Base-by-base conservation (phyloP, 2,329 filamentous ascomycete species). In the Cladophialophora immunda region DNA sequence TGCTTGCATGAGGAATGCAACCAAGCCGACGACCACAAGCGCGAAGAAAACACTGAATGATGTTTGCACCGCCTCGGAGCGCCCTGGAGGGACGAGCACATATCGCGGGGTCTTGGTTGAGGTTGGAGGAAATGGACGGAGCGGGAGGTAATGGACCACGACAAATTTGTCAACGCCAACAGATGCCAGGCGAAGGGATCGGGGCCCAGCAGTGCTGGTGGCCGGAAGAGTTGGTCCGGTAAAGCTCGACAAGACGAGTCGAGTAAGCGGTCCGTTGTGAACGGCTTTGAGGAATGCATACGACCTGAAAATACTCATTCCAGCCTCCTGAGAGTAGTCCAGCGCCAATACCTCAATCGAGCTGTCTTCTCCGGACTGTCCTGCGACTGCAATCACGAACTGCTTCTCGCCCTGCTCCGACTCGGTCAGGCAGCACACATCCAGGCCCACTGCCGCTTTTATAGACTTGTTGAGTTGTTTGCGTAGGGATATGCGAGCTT, bases 101-200 rank as follows among this genome's bases (percentile, higher is more conserved):
- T 94, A 93, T 68, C 92, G 91, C 9, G 86, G 82, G 13, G 83
- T 80, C n/a, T 81, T 81, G 0, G 86, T 79, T 25, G 81, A 73
- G 9, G 82, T 81, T n/a, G 75, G 70, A 2, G 77, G 72, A 41
- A 61, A 65, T 7, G 81, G 80, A 4, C 80, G 76, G 5, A 97
- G 85, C 0, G 92, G 89, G 69, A 97, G 89, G 45, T 88, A 90
- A 78, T 97, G 92, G 29, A 97, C 89, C 32, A 91, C 88, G 47
- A 93, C 87, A 0, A 89, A 92, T 76, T 93, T 94, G 67, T 89
- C 90, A 72, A 96, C 89, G 57, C 91, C 93, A 47, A 92, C 90
- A 55, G 91, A 94, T 32, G 92, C 93, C 3, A 97, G 86, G 73
- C 92, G 92, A 72, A 96, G 81, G 74, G 87, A 87, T 72, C 89